These are phyloP conservation scores for Volvox carteri DNA, from an alignment of 163 green algal genomes.

Conservation along the genomic window DNA sequence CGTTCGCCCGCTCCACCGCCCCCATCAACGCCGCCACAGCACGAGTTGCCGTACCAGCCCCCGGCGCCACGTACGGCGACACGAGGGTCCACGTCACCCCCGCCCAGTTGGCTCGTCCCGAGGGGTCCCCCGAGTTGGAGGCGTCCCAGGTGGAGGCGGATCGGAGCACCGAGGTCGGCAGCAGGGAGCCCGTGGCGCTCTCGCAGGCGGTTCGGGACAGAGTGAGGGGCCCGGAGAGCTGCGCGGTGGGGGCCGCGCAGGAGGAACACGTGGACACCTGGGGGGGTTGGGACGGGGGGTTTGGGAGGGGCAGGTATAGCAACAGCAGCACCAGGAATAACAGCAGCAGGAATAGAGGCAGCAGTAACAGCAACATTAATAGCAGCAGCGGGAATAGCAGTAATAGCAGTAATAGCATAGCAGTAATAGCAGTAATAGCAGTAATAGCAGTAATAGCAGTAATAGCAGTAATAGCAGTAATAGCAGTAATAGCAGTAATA, in stretches of 20 bases:
- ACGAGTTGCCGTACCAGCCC: background rate
- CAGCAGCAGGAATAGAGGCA: too few species aligned
- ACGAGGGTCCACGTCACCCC: background rate
- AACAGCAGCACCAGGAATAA: too few species aligned
- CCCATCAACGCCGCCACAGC: background rate
- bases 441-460: too few species aligned
- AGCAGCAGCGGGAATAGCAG: too few species aligned
- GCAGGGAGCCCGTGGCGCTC: background rate
- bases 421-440: too few species aligned
- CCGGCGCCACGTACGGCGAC: background rate
- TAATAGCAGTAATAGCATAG: too few species aligned
- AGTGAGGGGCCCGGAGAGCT: constrained; percentile 6
- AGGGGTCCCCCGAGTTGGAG: constrained; percentile 13
- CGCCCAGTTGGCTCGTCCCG: background rate
- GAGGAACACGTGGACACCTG: background rate
- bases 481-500: too few species aligned
- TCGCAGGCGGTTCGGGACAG: background rate
- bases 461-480: too few species aligned
- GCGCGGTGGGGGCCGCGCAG: background rate
- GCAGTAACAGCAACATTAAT: too few species aligned
- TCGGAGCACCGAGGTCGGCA: background rate
- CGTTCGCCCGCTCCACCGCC: constrained; percentile 5
- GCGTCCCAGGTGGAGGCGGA: constrained; percentile 23
- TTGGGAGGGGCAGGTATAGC: too few species aligned
- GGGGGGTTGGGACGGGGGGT: background rate